Evolutionary conservation across 768 basidiomycete genomes (phyloP), one percentile per base, ranked within the genome.

Genomic region (Hebeloma cylindrosporum): DNA sequence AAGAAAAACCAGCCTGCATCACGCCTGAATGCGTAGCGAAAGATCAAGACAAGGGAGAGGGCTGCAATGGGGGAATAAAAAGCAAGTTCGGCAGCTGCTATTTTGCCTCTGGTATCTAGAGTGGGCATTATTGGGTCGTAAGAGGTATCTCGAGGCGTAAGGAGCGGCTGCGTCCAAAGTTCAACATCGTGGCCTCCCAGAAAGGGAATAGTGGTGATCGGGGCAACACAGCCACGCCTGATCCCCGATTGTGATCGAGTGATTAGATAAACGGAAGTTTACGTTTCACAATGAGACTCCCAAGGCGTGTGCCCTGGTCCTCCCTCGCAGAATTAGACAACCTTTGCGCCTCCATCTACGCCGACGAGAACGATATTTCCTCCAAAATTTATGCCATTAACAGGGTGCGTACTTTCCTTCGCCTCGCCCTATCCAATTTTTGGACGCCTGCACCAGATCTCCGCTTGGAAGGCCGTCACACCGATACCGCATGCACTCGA

Each of bases 401-500:
- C 53, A 73, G 81, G 56, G 92, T 87, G 48, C 45, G 79, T 69
- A n/a, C n/a, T n/a, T n/a, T n/a, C 31, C 28, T 40, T 40, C 35
- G 16, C 35, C n/a, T 37, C 10, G 10, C 34, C 18, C 7, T 23
- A 18, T 14, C 17, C 0, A 8, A 9, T 11, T 32, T 22, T 14
- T 4, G 2, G 36, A n/a, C 22, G 13, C 8, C 39, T 20, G 43
- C 16, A n/a, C 18, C 55, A 91, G 89, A 65, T 92, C 45, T 79
- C 87, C 26, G 87, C 88, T 11, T 93, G 90, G 89, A 83, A 69
- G 61, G 77, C 77, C n/a, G 73, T 79, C 32, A 83, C 82, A 9
- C 63, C 78, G 27, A 75, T 92, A n/a, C 90, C 90, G 4, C 87
- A 90, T 58, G 85, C 91, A 1, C 72, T 93, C 20, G 88, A 91